Base-by-base conservation (phyloP, 345 rosid genomes). In the Linum usitatissimum region DNA sequence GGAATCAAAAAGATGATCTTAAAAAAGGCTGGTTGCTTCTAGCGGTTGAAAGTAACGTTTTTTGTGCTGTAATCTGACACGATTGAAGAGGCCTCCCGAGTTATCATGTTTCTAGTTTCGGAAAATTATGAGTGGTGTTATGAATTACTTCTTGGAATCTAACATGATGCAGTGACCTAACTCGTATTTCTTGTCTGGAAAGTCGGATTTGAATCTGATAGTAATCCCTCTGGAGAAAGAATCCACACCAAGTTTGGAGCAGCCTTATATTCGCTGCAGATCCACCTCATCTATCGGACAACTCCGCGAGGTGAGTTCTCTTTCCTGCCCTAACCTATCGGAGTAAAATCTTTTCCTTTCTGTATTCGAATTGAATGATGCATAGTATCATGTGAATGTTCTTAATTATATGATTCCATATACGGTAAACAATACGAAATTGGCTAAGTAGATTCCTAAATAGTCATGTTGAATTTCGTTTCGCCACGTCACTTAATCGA, bases 141-240 rank as follows among this genome's bases (percentile, higher is more conserved):
- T 71, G 7, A 18, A n/a, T 18, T 13, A 23, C 53, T 8, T 49
- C n/a, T 62, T 9, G 59, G 64, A 54, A 62, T 63, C 55, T 34
- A 4, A 23, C 18, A 51, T 21, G 62, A 8, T 56, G 13, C 60
- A 73, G 18, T 42, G 39, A 53, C 57, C 57, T 42, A 17, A 23
- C 54, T 64, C 30, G 30, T 65, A 30, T 30, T 57, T 57, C 65
- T 55, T 71, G 34, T 66, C 48, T 66, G 78, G 17, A 45, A 70
- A 71, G 75, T 57, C 66, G 30, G 66, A 71, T 57, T n/a, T 71
- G 51, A 66, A 71, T 53, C 70, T 71, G 39, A 73, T 66, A 70
- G 69, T 71, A 17, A 13, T 64, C 66, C 73, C 62, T 17, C 21
- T 75, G 54, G 69, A 48, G 34, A 61, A 60, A 15, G 30, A 39